A percentile compares a stretch with the other conserved stretches of the same genome.
Evolutionary conservation across 1,284 basidiomycete genomes (phyloP).

Genomic region (Boletus semigastroideus): DNA sequence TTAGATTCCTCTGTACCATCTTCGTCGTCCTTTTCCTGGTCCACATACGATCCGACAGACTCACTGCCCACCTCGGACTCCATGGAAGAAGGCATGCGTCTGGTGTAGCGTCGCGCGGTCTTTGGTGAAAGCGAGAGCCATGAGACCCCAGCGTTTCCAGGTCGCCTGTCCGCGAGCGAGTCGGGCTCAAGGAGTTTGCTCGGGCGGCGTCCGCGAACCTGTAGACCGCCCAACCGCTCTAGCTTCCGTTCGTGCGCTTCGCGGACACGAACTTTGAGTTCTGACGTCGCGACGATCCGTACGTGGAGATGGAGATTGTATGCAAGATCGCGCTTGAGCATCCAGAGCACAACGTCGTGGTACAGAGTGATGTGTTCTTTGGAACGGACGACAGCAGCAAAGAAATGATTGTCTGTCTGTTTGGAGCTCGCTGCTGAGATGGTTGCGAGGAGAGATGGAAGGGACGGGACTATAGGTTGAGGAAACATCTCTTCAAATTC

Average conservation of each 20-base stretch:
- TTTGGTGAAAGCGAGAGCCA: constrained; percentile 55
- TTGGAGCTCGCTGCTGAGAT: constrained; percentile 69
- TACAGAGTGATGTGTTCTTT: constrained; percentile 72
- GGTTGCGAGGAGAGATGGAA: constrained; percentile 71
- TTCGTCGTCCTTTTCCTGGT: constrained; percentile 32
- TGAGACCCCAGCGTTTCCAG: constrained; percentile 25
- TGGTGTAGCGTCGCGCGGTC: constrained; percentile 43
- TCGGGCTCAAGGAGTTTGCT: constrained; percentile 24
- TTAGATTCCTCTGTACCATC: constrained; percentile 38
- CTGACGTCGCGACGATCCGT: constrained; percentile 76
- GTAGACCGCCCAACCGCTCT: constrained; percentile 35
- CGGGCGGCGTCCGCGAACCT: constrained; percentile 22
- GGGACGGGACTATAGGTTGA: constrained; percentile 60
- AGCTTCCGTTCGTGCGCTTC: constrained; percentile 44
- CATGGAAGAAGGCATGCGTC: constrained; percentile 44
- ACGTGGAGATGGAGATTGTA: constrained; percentile 85
- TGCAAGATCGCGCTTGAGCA: constrained; percentile 84
- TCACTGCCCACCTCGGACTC: constrained; percentile 46
- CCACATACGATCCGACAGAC: constrained; percentile 25
- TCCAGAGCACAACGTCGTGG: constrained; percentile 87
- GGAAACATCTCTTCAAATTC: constrained; percentile 73
- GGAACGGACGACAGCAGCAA: constrained; percentile 68
- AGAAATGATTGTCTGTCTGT: constrained; percentile 67
- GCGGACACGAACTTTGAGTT: constrained; percentile 70
- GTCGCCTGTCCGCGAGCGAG: constrained; percentile 22